Evolutionary conservation across 2,329 filamentous ascomycete species (phyloP).

Genomic region (Hymenoscyphus repandus): DNA sequence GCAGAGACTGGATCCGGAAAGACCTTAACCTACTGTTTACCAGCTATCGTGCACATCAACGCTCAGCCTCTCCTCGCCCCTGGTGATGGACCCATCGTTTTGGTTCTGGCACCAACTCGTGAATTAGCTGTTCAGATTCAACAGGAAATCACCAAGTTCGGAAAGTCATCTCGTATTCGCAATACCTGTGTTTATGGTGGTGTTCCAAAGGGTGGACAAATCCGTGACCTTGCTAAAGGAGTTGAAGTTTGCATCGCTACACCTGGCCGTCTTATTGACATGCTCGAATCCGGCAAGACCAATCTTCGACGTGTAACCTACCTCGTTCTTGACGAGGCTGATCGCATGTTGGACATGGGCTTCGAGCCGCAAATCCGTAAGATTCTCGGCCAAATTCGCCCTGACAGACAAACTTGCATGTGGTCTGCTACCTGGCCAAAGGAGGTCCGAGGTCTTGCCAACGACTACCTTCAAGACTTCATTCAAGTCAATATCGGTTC

Average conservation of each 20-base stretch:
- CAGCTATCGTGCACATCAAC: conserved; percentile 98
- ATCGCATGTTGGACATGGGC: conserved; percentile 99
- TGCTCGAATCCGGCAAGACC: conserved; percentile 96
- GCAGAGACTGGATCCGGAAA: conserved; percentile 99
- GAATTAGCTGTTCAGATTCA: conserved; percentile 98
- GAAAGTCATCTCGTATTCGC: conserved; percentile 93
- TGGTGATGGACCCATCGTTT: conserved; percentile 92
- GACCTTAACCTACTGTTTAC: conserved; percentile 96
- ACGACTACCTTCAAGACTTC: conserved; percentile 89
- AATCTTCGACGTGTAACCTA: conserved; percentile 98
- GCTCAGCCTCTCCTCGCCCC: conserved; percentile 93
- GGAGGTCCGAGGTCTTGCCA: conserved; percentile 87
- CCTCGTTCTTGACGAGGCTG: conserved; percentile 95
- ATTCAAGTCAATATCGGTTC: conserved; percentile 99
- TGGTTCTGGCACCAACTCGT: conserved; percentile 93
- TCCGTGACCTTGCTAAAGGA: conserved; percentile 87
- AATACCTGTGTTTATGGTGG: conserved; percentile 99
- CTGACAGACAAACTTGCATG: conserved; percentile 98
- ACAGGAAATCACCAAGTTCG: conserved; percentile 97
- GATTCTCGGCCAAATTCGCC: conserved; percentile 95
- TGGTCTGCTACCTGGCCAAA: conserved; percentile 99
- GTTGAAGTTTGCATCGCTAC: conserved; percentile 99
- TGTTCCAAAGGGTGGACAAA: conserved; percentile 96
- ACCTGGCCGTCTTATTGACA: conserved; percentile 94
- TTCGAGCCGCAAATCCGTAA: conserved; percentile 99